Base-by-base conservation (phyloP, 495 filamentous ascomycete genomes). In the Arthonia radiata region DNA sequence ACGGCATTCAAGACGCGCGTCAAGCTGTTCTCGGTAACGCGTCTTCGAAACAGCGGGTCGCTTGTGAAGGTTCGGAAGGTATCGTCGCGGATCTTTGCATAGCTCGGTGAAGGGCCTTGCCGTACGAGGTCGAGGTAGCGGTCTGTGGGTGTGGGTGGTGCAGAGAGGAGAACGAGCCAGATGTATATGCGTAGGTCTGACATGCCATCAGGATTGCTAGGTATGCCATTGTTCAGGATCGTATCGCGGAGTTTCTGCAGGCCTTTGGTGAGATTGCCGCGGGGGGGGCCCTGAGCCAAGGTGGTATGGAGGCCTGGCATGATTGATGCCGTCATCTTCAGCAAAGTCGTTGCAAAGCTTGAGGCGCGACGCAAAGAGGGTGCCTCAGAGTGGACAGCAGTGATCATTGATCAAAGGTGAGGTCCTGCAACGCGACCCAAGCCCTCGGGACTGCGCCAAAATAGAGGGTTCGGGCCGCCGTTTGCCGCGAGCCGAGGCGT, bases 31-130 rank as follows among this genome's bases (percentile, higher is more conserved):
- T 94, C 89, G 17, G 76, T 83, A 30, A 99, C 86, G 23, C 83
- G 69, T 13, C 86, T 72, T 25, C 86, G 77, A 54, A 94, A 99
- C 17, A 94, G 67, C 13, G 82, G 81, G 40, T 99, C 83, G 16
- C 82, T 93, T 5, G 82, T 79, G 5, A 99, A 52, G 0, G 86
- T 99, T 36, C 86, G 79, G 42, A 93, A 94, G 15, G 86, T 91
- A 44, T 99, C 86, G 38, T 99, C 90, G 39, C 80, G 75, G 41
- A 99, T 99, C 48, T 99, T 99, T 24, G 76, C 65, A 46, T 99
- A 90, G 9, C 79, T 81, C 2, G 81, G 81, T 1, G 82, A 93
- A 7, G 83, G 71, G 26, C 82, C 82, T 29, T 83, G 81, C 39
- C 86, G 80, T 32, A 94, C 73, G 13, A 99, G 67, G 29, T 66